Evolutionary conservation across 116 monocot genomes (phyloP).

Genomic region (Cymodocea nodosa): DNA sequence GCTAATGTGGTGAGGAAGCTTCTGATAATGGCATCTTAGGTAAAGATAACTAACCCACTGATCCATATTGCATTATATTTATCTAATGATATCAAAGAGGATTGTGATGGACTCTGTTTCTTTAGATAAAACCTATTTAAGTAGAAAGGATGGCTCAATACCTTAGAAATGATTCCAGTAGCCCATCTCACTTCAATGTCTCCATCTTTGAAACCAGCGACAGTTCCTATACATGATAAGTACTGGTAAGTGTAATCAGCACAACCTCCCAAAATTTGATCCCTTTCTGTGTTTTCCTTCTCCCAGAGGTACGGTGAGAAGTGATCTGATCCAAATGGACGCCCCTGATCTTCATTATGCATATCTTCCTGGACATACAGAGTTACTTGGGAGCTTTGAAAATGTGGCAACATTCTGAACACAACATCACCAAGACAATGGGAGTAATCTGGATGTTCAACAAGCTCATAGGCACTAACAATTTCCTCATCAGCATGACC

Average conservation of each 20-base stretch:
- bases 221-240: conserved; percentile 61
- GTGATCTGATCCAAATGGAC: not conserved
- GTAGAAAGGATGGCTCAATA: conserved; percentile 4
- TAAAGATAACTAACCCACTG: no score
- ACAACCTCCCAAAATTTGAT: not conserved
- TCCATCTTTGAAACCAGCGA: conserved; percentile 56
- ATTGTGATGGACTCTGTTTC: not conserved
- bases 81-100: not conserved
- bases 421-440: conserved; percentile 69
- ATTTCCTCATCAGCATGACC: conserved; percentile 36
- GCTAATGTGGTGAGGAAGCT: no score
- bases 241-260: conserved; percentile 12
- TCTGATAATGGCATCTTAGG: no score
- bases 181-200: conserved; percentile 81
- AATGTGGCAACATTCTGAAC: conserved; percentile 23
- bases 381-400: conserved; percentile 2
- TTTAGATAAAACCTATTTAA: not conserved
- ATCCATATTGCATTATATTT: no score
- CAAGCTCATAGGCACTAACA: conserved; percentile 80
- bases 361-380: not conserved
- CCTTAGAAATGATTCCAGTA: conserved; percentile 64
- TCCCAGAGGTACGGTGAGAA: not conserved
- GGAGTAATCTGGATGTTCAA: conserved; percentile 76
- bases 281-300: not conserved
- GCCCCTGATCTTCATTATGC: not conserved